phyloP scores from a whole-genome alignment of 257 asterid species.

The Eucommia ulmoides region DNA sequence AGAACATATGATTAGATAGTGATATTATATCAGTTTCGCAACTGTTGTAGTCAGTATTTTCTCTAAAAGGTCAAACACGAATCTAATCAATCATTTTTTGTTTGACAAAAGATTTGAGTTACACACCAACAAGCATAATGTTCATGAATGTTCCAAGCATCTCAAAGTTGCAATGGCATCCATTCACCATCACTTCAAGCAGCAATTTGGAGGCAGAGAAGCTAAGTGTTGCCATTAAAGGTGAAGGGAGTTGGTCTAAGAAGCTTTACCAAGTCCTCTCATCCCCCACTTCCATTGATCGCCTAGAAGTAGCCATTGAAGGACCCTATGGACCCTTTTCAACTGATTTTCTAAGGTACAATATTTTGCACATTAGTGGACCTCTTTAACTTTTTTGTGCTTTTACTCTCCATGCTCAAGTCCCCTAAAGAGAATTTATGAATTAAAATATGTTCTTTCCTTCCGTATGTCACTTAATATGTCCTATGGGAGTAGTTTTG shows the following conservation, averaged over 20 bases:
- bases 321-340: conserved; percentile 92
- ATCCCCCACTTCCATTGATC: conserved; percentile 43
- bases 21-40: too few relatives aligned
- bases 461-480: too few relatives aligned
- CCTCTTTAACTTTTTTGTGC: too few relatives aligned
- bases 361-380: too few relatives aligned
- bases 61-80: too few relatives aligned
- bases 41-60: too few relatives aligned
- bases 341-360: conserved; percentile 51
- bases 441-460: neutral
- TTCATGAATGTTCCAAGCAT: conserved; percentile 64
- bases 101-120: conserved; percentile 30
- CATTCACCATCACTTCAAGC: conserved; percentile 65
- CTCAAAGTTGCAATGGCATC: conserved; percentile 91
- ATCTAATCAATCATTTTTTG: too few relatives aligned
- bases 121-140: conserved; percentile 66
- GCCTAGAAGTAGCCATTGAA: conserved; percentile 50
- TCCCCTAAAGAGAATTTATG: neutral
- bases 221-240: conserved; percentile 52
- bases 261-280: conserved; percentile 51
- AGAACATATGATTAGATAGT: too few relatives aligned
- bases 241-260: conserved; percentile 71
- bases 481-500: too few relatives aligned
- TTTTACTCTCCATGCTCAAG: neutral
- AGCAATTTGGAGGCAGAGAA: conserved; percentile 59